These are phyloP conservation scores for Lodderomyces jiufengensis DNA, from an alignment of 1,139 yeast species.

Conservation along the genomic window DNA sequence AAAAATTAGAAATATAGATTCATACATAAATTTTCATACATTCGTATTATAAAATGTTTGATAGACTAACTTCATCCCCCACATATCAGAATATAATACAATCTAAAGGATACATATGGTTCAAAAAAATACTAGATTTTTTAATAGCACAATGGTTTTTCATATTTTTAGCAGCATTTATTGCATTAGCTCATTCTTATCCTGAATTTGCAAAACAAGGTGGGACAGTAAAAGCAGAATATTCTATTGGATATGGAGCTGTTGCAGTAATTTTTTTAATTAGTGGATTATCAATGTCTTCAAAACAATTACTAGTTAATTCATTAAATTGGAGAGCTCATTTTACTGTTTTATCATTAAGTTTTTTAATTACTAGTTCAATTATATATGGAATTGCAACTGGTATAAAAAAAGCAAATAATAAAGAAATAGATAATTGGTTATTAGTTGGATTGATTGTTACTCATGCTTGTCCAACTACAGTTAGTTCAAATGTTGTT, in stretches of 20 bases:
- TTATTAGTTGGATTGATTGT: conserved; percentile 75
- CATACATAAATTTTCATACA: too few species aligned
- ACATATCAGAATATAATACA: conserved; percentile 8
- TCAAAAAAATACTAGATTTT: conserved; percentile 21
- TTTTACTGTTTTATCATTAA: conserved; percentile 59
- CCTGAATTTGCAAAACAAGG: conserved; percentile 83
- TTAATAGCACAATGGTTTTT: conserved; percentile 67
- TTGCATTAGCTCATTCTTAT: conserved; percentile 71
- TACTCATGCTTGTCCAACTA: conserved; percentile 85
- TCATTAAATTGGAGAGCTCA: conserved; percentile 81
- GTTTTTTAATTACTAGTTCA: conserved; percentile 72
- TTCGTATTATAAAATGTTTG: too few species aligned
- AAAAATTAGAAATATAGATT: too few species aligned
- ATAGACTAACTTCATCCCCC: background rate
- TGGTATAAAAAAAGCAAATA: conserved; percentile 60
- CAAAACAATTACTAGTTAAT: conserved; percentile 56
- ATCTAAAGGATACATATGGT: conserved; percentile 12
- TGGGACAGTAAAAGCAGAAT: conserved; percentile 71
- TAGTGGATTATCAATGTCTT: conserved; percentile 74
- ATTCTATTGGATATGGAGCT: conserved; percentile 79
- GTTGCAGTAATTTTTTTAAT: conserved; percentile 81
- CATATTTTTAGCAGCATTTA: conserved; percentile 62
- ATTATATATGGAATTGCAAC: conserved; percentile 71
- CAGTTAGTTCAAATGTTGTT: conserved; percentile 85
- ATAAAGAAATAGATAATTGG: conserved; percentile 63